A percentile compares a stretch with the other conserved stretches of the same genome.
These are phyloP conservation scores for Hondaea fermentalgiana DNA, from an alignment of 108 stramenopile genomes.

Conservation along the genomic window DNA sequence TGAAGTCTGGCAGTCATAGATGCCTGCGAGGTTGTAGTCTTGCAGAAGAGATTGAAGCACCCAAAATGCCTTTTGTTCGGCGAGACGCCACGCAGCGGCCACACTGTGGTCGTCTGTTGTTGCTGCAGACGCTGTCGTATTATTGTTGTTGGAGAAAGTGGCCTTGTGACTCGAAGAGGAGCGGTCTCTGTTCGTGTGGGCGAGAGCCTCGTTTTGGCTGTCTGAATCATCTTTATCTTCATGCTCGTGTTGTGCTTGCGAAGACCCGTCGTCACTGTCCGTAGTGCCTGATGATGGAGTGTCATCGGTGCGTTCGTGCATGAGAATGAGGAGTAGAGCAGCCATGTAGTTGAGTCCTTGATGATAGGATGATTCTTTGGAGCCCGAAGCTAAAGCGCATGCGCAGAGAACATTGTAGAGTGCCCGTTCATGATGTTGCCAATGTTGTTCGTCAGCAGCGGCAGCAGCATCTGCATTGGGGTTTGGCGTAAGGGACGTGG, in stretches of 20 bases:
- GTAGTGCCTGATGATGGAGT: too few relatives aligned
- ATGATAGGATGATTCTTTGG: background rate
- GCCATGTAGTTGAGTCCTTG: conserved; percentile 8
- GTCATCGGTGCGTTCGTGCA: background rate
- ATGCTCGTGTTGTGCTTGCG: too few relatives aligned
- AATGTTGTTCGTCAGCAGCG: background rate
- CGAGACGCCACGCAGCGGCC: background rate
- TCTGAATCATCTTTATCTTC: too few relatives aligned
- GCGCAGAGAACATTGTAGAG: conserved; percentile 5
- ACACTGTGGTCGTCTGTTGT: background rate
- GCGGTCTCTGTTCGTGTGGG: too few relatives aligned
- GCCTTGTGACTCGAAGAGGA: too few relatives aligned
- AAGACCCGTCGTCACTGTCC: too few relatives aligned
- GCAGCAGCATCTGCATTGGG: too few relatives aligned
- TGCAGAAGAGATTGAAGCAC: background rate
- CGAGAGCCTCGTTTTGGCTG: too few relatives aligned
- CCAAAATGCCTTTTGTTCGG: background rate
- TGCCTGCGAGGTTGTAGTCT: background rate
- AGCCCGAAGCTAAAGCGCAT: background rate
- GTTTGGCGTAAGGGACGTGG: too few relatives aligned
- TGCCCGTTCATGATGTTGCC: background rate
- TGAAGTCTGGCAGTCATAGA: background rate
- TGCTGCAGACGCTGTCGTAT: too few relatives aligned
- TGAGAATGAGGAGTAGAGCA: background rate
- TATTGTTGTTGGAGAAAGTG: too few relatives aligned